Percentiles rank a stretch among this genome's conserved stretches.
Evolutionary conservation across 352 stramenopile genomes (phyloP).

Genomic region (Peronospora destructor): DNA sequence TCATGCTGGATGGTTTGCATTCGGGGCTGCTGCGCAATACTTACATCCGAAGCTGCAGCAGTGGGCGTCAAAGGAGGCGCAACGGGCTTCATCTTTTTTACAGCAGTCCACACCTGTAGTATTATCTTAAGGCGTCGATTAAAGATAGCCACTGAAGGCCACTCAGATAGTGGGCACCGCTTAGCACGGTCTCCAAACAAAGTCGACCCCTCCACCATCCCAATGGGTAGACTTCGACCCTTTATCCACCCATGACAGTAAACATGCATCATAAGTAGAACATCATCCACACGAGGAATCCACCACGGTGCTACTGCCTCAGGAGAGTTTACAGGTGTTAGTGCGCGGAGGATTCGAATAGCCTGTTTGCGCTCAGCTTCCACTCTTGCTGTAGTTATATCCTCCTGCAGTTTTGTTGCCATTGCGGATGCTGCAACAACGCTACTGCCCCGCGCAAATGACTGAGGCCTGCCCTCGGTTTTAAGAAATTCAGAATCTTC

Average conservation of each 20-base stretch:
- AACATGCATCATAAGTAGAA: constrained; percentile 62
- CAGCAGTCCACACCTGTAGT: constrained; percentile 39
- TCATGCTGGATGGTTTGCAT: constrained; percentile 11
- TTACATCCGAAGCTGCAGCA: constrained; percentile 6
- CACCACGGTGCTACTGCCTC: constrained; percentile 60
- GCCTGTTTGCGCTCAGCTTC: constrained; percentile 30
- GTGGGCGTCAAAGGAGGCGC: constrained; percentile 3
- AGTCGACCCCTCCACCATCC: constrained; percentile 35
- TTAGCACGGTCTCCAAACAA: constrained; percentile 54
- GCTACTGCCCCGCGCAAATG: background rate
- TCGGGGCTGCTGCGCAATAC: constrained; percentile 10
- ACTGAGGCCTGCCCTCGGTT: constrained; percentile 2
- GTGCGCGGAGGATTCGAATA: constrained; percentile 34
- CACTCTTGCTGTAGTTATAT: background rate
- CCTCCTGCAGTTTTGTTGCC: background rate
- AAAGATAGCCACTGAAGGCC: constrained; percentile 43
- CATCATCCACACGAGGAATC: constrained; percentile 68
- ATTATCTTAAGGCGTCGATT: constrained; percentile 52
- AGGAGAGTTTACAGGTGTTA: constrained; percentile 32
- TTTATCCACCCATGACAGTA: constrained; percentile 70
- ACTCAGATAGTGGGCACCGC: constrained; percentile 19
- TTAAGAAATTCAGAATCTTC: background rate
- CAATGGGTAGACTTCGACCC: constrained; percentile 28
- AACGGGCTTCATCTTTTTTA: constrained; percentile 17
- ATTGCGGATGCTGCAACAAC: background rate